phyloP scores from a whole-genome alignment of 371 early-diverging fungal genomes.

The Saksenaea oblongispora region DNA sequence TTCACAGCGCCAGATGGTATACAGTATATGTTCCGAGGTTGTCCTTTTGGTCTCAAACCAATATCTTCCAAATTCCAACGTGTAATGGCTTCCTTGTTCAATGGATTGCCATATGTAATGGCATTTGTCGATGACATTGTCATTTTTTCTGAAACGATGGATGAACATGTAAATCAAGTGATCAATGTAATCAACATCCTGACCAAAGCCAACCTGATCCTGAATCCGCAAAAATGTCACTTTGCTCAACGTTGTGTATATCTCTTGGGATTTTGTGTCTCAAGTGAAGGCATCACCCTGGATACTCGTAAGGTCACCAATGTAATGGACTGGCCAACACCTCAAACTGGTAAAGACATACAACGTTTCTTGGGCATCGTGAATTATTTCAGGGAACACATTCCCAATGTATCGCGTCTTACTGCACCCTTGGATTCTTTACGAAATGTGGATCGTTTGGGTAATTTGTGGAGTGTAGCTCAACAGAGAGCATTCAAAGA shows the following conservation, averaged over 20 bases:
- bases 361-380: conserved; percentile 26
- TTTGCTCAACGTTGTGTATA: conserved; percentile 14
- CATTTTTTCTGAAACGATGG: not conserved
- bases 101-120: not conserved
- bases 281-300: conserved; percentile 4
- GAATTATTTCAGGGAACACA: conserved; percentile 33
- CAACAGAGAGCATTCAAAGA: conserved; percentile 13
- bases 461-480: conserved; percentile 1
- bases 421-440: conserved; percentile 25
- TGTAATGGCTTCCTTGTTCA: not conserved
- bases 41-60: no score
- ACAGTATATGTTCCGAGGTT: no score
- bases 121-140: conserved; percentile 21
- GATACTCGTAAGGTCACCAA: conserved; percentile 21
- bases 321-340: conserved; percentile 10
- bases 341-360: conserved; percentile 18
- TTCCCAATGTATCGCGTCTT: conserved; percentile 13
- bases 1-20: no score
- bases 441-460: conserved; percentile 2
- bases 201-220: conserved; percentile 16
- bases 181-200: conserved; percentile 10
- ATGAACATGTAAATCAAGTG: conserved; percentile 13
- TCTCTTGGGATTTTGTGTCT: conserved; percentile 21
- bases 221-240: conserved; percentile 23
- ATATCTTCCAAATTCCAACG: not conserved